These are phyloP conservation scores for Turritis glabra DNA, from an alignment of 345 rosid species.

Conservation along the genomic window DNA sequence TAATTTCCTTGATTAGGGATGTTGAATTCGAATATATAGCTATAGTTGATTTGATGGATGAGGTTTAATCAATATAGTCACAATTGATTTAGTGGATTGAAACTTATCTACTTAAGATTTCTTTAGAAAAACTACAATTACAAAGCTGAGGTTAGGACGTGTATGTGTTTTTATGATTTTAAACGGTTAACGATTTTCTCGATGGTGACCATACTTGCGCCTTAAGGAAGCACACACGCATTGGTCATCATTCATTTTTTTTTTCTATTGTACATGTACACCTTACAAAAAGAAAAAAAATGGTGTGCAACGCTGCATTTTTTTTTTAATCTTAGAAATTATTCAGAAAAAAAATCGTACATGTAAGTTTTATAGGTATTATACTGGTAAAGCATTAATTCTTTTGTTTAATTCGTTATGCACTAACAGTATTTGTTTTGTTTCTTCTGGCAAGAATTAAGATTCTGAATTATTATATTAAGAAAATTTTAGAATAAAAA, in stretches of 20 bases:
- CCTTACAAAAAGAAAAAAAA: too few relatives aligned
- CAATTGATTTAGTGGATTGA: not conserved
- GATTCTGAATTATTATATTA: not conserved
- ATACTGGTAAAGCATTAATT: not conserved
- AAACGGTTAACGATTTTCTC: too few relatives aligned
- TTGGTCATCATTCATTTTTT: too few relatives aligned
- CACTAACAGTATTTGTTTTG: not conserved
- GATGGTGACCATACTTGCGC: too few relatives aligned
- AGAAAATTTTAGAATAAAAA: not conserved
- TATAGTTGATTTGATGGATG: conserved; percentile 7
- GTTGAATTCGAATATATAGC: not conserved
- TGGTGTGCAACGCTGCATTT: too few relatives aligned
- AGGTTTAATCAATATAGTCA: not conserved
- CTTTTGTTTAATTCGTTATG: not conserved
- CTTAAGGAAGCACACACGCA: too few relatives aligned
- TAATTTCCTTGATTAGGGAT: not conserved
- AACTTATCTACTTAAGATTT: not conserved
- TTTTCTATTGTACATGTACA: too few relatives aligned
- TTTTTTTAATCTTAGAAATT: too few relatives aligned
- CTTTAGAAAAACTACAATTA: too few relatives aligned
- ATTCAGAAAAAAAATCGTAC: not conserved
- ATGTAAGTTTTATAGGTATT: not conserved
- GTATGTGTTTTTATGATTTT: too few relatives aligned
- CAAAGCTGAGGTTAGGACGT: too few relatives aligned
- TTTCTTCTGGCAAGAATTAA: not conserved